Percentiles rank a stretch among this genome's conserved stretches.
phyloP scores from a whole-genome alignment of 2,329 filamentous ascomycete genomes.

The Neofusicoccum umdonicola region DNA sequence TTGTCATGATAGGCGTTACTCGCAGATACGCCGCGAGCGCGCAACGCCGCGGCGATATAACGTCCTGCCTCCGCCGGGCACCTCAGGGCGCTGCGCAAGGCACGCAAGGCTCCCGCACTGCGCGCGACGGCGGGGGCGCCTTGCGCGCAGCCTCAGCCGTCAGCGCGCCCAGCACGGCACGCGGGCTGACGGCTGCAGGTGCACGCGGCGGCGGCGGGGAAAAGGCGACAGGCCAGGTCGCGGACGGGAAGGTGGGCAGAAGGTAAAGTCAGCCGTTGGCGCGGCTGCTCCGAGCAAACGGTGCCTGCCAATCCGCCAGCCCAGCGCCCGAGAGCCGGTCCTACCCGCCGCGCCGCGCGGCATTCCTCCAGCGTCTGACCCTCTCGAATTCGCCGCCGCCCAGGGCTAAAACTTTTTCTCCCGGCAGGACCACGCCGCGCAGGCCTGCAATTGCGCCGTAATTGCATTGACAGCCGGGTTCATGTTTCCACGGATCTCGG shows the following conservation, averaged over 20 bases:
- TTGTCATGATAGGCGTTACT: constrained; percentile 4
- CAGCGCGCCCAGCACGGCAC: not conserved
- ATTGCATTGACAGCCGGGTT: not conserved
- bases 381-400: not conserved
- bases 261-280: not conserved
- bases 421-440: no score
- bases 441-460: not conserved
- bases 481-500: no score
- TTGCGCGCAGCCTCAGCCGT: not conserved
- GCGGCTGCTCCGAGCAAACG: not conserved
- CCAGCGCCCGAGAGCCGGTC: not conserved
- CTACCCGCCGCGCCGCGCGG: constrained; percentile 2
- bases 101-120: not conserved
- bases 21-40: constrained; percentile 11
- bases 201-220: not conserved
- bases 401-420: not conserved
- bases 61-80: not conserved
- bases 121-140: not conserved
- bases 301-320: not conserved
- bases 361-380: not conserved
- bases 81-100: not conserved
- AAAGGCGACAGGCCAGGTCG: not conserved
- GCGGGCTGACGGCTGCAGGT: not conserved
- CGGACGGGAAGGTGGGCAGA: not conserved
- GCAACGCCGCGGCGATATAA: not conserved